These are phyloP conservation scores for Vitis riparia DNA, from an alignment of 164 flowering plant species.

Conservation along the genomic window DNA sequence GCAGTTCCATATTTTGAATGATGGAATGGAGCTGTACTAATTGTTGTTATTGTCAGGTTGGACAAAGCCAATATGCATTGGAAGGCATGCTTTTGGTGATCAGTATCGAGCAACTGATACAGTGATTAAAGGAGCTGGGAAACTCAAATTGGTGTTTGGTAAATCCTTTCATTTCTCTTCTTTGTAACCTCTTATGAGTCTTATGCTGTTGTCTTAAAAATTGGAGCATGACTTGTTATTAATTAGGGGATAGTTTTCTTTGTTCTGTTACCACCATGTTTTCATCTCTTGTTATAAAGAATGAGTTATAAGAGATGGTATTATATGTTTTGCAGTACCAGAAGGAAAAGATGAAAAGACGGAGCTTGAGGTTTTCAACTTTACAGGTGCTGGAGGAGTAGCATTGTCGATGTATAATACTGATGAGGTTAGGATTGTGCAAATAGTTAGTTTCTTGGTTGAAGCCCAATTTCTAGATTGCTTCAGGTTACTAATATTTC, in stretches of 20 bases:
- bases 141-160: conserved; percentile 91
- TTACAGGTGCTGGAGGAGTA: conserved; percentile 91
- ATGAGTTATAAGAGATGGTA: not conserved
- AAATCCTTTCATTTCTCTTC: conserved; percentile 5
- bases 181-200: not conserved
- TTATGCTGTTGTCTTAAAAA: not conserved
- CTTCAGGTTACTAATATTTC: conserved; percentile 5
- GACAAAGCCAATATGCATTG: conserved; percentile 98
- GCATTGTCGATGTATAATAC: conserved; percentile 95
- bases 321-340: conserved; percentile 50
- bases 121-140: conserved; percentile 89
- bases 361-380: conserved; percentile 81
- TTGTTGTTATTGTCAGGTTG: conserved; percentile 51
- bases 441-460: not conserved
- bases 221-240: not conserved
- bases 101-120: conserved; percentile 93
- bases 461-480: not conserved
- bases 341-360: conserved; percentile 65
- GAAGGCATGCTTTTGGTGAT: conserved; percentile 99
- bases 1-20: not conserved
- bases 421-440: conserved; percentile 71
- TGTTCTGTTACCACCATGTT: not conserved
- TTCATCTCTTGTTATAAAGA: not conserved
- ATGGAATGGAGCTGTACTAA: conserved; percentile 4
- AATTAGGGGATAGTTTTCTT: not conserved